phyloP scores from a whole-genome alignment of 768 basidiomycete species.

The Suillus sp. region DNA sequence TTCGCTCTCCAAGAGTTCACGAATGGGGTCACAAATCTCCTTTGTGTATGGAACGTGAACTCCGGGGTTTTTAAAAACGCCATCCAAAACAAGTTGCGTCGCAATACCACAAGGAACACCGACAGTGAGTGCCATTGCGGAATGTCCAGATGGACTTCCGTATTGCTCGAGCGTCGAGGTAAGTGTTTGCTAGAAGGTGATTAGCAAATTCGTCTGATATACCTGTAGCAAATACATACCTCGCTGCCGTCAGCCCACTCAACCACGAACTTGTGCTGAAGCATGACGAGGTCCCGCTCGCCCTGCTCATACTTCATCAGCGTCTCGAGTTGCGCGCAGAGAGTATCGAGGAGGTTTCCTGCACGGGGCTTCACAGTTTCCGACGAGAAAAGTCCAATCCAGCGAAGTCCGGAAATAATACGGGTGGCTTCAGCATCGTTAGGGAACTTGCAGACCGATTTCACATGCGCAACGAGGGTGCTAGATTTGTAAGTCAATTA shows the following conservation, averaged over 20 bases:
- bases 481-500: slow-evolving; percentile 39
- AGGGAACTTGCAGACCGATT: slow-evolving; percentile 73
- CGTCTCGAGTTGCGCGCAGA: slow-evolving; percentile 86
- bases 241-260: slow-evolving; percentile 82
- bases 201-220: background rate
- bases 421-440: slow-evolving; percentile 66
- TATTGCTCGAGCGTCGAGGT: slow-evolving; percentile 93
- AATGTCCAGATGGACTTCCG: slow-evolving; percentile 75
- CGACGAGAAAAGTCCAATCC: slow-evolving; percentile 90
- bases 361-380: slow-evolving; percentile 63
- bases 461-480: slow-evolving; percentile 71
- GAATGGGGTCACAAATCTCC: slow-evolving; percentile 78
- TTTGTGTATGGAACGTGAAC: slow-evolving; percentile 86
- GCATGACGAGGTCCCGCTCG: slow-evolving; percentile 95
- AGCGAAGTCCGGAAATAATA: slow-evolving; percentile 87
- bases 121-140: slow-evolving; percentile 91
- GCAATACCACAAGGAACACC: slow-evolving; percentile 96
- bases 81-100: slow-evolving; percentile 88
- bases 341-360: slow-evolving; percentile 87
- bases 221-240: slow-evolving; percentile 38
- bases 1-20: slow-evolving; percentile 67
- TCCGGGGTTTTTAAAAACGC: slow-evolving; percentile 74
- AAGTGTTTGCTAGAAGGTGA: slow-evolving; percentile 62
- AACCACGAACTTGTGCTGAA: slow-evolving; percentile 97
- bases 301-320: slow-evolving; percentile 90